Evolutionary conservation across 805 yeast genomes (phyloP), one percentile per base, ranked within the genome.

Genomic region (Candida boleticola): DNA sequence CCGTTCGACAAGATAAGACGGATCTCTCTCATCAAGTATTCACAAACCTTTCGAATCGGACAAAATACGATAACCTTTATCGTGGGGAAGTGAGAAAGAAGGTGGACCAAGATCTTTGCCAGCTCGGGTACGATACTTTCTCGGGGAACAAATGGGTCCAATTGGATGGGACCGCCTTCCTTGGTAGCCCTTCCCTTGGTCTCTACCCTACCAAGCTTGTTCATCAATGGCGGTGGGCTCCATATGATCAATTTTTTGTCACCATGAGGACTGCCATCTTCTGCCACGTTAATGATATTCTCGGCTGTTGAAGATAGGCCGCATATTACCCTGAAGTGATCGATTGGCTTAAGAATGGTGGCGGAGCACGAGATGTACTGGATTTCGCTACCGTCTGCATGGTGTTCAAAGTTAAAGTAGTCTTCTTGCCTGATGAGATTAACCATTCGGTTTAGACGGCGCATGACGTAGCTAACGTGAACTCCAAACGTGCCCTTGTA

Each of bases 401-500:
- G n/a, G n/a, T n/a, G n/a, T 14, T 30, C 34, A 2, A 40, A 33
- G 31, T 31, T 19, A 13, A 7, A 5, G 11, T 13, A 5, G 6
- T 29, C 31, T 17, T 29, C 31, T 13, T 29, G 31, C n/a, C n/a
- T n/a, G n/a, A n/a, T n/a, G n/a, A n/a, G n/a, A n/a, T n/a, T n/a
- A 47, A 88, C 76, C 1, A 92, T 55, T 39, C 99, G 64, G 36
- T 85, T 68, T 23, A 93, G 62, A 37, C 99, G 62, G 45, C 96
- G 71, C 82, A 93, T 78, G 0, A 93, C 83, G 36, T 84, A 70
- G 2, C 95, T 83, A 1, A 92, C 97, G 62, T 93, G 93, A 0
- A 96, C 80, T 0, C 99, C 99, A 68, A 93, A 93, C 0, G 89
- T 71, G 0, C 97, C 97, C 48, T 79, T 81, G 60, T 93, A 93